Conservation (phyloP, 208 protist genomes). For the Wallacemonas sp. region DNA sequence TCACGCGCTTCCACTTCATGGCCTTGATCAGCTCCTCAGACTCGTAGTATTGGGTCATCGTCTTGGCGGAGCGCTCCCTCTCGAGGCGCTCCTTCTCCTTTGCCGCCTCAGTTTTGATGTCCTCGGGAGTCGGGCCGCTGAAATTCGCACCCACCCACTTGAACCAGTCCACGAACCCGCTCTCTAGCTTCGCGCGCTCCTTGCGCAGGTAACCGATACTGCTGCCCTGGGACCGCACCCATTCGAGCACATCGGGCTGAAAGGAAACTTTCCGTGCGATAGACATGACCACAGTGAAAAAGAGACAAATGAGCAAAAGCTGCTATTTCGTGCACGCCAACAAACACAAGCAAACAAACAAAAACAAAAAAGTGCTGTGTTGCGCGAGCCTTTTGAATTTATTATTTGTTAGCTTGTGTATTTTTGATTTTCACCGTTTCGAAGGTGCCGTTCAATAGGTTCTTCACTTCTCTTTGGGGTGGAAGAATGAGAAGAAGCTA, state of each 20-base stretch:
- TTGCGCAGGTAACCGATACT: slow-evolving; percentile 39
- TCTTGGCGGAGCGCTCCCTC: slow-evolving; percentile 24
- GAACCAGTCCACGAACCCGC: slow-evolving; percentile 77
- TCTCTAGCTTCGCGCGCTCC: slow-evolving; percentile 72
- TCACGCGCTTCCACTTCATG: slow-evolving; percentile 94
- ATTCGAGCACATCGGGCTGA: slow-evolving; percentile 79
- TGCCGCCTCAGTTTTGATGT: slow-evolving; percentile 19
- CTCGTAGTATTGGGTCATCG: slow-evolving; percentile 88
- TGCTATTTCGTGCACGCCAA: too few species aligned
- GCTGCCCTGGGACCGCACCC: slow-evolving; percentile 42
- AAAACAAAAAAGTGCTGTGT: too few species aligned
- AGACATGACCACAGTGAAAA: slow-evolving; percentile 27
- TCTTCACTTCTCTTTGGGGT: too few species aligned
- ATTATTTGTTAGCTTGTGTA: too few species aligned
- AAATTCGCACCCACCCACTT: slow-evolving; percentile 56
- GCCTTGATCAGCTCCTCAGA: slow-evolving; percentile 87
- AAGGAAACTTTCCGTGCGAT: slow-evolving; percentile 34
- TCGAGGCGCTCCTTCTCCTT: slow-evolving; percentile 19
- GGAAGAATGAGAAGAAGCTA: too few species aligned
- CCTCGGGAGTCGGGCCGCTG: slow-evolving; percentile 11
- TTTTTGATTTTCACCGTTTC: too few species aligned
- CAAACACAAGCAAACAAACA: slow-evolving; percentile 23
- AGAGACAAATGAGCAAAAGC: too few species aligned
- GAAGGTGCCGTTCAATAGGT: too few species aligned
- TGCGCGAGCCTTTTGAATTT: too few species aligned